Percentiles rank a stretch among this genome's conserved stretches.
Conservation (phyloP, 805 yeast species). For the Zygotorulaspora danielsina region DNA sequence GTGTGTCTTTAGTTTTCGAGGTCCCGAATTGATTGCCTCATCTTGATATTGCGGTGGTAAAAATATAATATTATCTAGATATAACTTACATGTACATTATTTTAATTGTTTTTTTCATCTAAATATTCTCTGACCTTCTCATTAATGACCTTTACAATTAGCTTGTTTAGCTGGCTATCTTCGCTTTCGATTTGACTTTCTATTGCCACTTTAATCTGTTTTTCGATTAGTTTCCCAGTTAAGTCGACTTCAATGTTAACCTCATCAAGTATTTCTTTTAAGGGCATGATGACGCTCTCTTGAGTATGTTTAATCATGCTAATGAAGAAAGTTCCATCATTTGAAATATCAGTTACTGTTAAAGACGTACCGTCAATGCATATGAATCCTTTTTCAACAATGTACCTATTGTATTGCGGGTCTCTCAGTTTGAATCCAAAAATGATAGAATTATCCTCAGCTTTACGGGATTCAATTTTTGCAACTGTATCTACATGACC, state of each 20-base stretch:
- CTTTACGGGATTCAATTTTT: constrained; percentile 44
- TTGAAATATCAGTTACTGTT: constrained; percentile 79
- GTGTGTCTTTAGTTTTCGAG: constrained; percentile 74
- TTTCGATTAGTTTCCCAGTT: constrained; percentile 85
- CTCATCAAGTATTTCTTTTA: constrained; percentile 53
- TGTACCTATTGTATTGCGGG: constrained; percentile 53
- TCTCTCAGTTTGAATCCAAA: constrained; percentile 73
- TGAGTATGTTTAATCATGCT: constrained; percentile 94
- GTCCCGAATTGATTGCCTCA: constrained; percentile 25
- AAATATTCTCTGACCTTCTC: constrained; percentile 35
- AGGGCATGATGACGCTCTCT: constrained; percentile 67
- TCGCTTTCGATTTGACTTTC: constrained; percentile 49
- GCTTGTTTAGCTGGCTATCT: constrained; percentile 45
- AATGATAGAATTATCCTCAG: constrained; percentile 74
- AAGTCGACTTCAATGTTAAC: constrained; percentile 95
- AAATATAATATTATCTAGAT: constrained; percentile 1
- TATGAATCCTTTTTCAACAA: constrained; percentile 94
- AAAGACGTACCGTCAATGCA: constrained; percentile 90
- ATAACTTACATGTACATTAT: constrained; percentile 11
- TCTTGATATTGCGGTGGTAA: neutral
- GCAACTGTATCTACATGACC: constrained; percentile 96
- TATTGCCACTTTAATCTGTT: constrained; percentile 65
- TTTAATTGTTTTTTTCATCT: constrained; percentile 3
- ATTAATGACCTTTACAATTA: constrained; percentile 48
- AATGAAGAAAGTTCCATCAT: constrained; percentile 60